phyloP scores from a whole-genome alignment of 2,329 filamentous ascomycete genomes.

The Laburnicola sp. region DNA sequence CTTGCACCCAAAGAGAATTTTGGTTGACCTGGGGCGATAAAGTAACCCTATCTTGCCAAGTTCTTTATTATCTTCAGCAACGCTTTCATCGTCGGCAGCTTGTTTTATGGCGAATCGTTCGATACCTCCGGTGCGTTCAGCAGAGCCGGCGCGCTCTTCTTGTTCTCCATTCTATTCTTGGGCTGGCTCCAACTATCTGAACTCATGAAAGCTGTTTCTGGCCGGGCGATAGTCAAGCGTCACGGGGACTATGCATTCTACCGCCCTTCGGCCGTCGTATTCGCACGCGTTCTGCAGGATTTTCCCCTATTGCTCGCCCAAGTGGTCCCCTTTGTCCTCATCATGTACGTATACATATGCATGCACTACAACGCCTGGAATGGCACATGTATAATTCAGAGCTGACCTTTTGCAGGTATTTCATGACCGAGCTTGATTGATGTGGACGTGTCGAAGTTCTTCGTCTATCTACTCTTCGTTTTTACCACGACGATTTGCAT shows the following conservation, averaged over 20 bases:
- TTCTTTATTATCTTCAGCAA: conserved; percentile 77
- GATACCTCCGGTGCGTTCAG: conserved; percentile 65
- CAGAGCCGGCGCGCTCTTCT: conserved; percentile 66
- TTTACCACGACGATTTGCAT: conserved; percentile 65
- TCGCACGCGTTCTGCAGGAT: conserved; percentile 65
- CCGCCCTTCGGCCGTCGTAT: conserved; percentile 65
- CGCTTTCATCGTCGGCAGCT: conserved; percentile 72
- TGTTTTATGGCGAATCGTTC: conserved; percentile 71
- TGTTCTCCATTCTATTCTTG: conserved; percentile 65
- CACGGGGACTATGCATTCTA: conserved; percentile 72
- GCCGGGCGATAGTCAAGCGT: conserved; percentile 69
- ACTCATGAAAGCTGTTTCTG: conserved; percentile 74
- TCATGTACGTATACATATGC: conserved; percentile 55
- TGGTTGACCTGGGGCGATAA: conserved; percentile 78
- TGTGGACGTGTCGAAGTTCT: conserved; percentile 64
- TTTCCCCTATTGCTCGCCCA: conserved; percentile 63
- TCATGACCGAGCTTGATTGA: conserved; percentile 66
- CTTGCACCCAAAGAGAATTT: conserved; percentile 71
- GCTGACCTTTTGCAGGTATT: conserved; percentile 31
- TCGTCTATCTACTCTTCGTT: conserved; percentile 66
- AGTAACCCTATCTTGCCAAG: conserved; percentile 70
- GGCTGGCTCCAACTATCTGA: conserved; percentile 75
- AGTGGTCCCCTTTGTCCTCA: conserved; percentile 61
- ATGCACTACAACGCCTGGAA: too few species aligned
- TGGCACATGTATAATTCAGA: too few species aligned